A percentile compares a stretch with the other conserved stretches of the same genome.
Evolutionary conservation across 768 basidiomycete species (phyloP).

Genomic region (Amanita polypyramis): DNA sequence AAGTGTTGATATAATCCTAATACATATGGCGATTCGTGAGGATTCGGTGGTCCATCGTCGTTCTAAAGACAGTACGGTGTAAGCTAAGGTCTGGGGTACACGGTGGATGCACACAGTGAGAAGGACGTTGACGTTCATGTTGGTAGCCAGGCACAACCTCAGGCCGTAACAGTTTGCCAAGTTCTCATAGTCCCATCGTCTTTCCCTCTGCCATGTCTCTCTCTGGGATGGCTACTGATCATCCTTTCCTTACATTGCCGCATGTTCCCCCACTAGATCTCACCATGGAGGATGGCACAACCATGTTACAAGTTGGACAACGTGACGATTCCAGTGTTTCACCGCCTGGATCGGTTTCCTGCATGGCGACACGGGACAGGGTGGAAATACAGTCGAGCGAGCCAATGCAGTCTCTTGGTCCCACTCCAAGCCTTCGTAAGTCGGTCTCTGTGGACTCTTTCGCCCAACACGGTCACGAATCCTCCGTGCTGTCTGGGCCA

Average conservation of each 20-base stretch:
- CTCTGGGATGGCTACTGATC: conserved; percentile 16
- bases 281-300: conserved; percentile 6
- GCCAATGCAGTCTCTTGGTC: conserved; percentile 17
- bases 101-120: conserved; percentile 24
- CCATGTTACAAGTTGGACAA: background rate
- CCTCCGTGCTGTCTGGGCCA: conserved; percentile 19
- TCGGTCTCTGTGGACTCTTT: conserved; percentile 75
- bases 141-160: background rate
- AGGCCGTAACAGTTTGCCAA: background rate
- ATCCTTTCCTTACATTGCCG: conserved; percentile 4
- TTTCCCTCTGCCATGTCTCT: conserved; percentile 14
- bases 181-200: conserved; percentile 10
- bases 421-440: conserved; percentile 46
- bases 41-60: conserved; percentile 74
- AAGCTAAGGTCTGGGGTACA: background rate
- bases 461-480: conserved; percentile 33
- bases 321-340: conserved; percentile 6
- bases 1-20: conserved; percentile 60
- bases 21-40: conserved; percentile 60
- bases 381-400: conserved; percentile 12
- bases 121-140: conserved; percentile 17
- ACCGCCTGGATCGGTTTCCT: conserved; percentile 21
- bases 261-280: conserved; percentile 7
- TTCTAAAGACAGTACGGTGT: conserved; percentile 35
- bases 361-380: conserved; percentile 27